Evolutionary conservation across 352 stramenopile genomes (phyloP), one percentile per base, ranked within the genome.

Genomic region (Phytophthora chlamydospora): DNA sequence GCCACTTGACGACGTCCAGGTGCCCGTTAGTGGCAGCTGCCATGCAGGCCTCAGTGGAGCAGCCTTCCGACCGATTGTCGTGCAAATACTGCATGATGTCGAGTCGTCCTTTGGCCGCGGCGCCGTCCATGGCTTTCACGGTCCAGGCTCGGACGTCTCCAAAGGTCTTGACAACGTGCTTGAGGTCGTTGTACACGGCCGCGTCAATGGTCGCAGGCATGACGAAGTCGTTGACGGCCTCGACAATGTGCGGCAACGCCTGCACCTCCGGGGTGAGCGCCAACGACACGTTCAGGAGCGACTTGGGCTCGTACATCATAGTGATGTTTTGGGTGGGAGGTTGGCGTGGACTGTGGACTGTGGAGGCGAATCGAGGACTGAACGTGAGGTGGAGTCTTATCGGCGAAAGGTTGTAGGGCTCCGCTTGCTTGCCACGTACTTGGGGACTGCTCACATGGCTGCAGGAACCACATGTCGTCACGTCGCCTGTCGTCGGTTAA

Each of bases 51-150:
- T 56, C 43, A 0, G 38, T 13, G 1, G 59, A 62, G 6, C 59
- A 68, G 0, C 59, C 59, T 19, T 68, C 51, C 0, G n/a, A 39
- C 14, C 36, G 59, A 6, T 16, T 58, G 2, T 36, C 16, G 24
- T 44, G 45, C 36, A 68, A 17, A 40, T 46, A 54, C 32, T 58
- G 32, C 36, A 68, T 36, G 33, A 68, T 64, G 19, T 68, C 46
- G 12, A 68, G 46, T 9, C 46, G 27, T 11, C 53, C 60, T 33
- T 31, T 51, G 0, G 51, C n/a, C 6, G 59, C 59, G 14, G 59
- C 52, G 2, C 60, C 60, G 31, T 58, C 39, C 53, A 68, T 62
- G 0, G 59, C 59, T 11, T 42, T 41, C 11, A 52, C 36, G 0
- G 59, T 62, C 51, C 51, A 68, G 11, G 21, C 0, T 5, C 50